Percentiles rank a stretch among this genome's conserved stretches.
These are phyloP conservation scores for Neurospora sp. DNA, from an alignment of 495 filamentous ascomycete genomes.

Conservation along the genomic window DNA sequence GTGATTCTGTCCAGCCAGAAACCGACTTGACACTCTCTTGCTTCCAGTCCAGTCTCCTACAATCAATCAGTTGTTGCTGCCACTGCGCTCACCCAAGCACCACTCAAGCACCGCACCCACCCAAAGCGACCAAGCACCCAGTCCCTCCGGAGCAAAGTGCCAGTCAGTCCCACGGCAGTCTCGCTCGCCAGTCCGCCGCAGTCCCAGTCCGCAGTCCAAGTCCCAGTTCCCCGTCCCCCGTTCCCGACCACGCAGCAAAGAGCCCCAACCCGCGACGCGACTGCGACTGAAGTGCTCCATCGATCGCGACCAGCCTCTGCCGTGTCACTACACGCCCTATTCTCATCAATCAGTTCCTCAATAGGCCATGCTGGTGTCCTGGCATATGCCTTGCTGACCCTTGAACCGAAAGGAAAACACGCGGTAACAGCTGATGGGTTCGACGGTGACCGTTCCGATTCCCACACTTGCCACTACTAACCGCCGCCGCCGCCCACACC, in stretches of 20 bases:
- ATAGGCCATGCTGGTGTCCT: conserved; percentile 17
- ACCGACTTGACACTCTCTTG: conserved; percentile 7
- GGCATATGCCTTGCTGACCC: not conserved
- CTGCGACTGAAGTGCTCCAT: conserved; percentile 28
- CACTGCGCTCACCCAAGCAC: conserved; percentile 10
- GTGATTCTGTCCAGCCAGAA: conserved; percentile 11
- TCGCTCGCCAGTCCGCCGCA: not conserved
- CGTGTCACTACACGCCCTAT: conserved; percentile 30
- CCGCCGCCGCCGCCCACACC: not conserved
- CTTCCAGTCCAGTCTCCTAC: not conserved
- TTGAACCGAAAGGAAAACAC: not conserved
- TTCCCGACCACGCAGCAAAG: conserved; percentile 9
- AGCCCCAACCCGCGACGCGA: conserved; percentile 38
- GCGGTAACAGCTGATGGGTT: conserved; percentile 36
- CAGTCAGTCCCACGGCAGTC: not conserved
- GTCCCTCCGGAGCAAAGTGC: not conserved
- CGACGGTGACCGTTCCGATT: conserved; percentile 17
- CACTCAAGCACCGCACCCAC: not conserved
- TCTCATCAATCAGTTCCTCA: conserved; percentile 21
- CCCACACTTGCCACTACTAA: not conserved
- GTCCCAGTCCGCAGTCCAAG: not conserved
- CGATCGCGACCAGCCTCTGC: conserved; percentile 41
- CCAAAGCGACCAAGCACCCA: not conserved
- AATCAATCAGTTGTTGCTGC: not conserved
- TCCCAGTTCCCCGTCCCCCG: conserved; percentile 2